Evolutionary conservation across 2,329 filamentous ascomycete genomes (phyloP), one percentile per base, ranked within the genome.

Genomic region (Monilinia aucupariae): DNA sequence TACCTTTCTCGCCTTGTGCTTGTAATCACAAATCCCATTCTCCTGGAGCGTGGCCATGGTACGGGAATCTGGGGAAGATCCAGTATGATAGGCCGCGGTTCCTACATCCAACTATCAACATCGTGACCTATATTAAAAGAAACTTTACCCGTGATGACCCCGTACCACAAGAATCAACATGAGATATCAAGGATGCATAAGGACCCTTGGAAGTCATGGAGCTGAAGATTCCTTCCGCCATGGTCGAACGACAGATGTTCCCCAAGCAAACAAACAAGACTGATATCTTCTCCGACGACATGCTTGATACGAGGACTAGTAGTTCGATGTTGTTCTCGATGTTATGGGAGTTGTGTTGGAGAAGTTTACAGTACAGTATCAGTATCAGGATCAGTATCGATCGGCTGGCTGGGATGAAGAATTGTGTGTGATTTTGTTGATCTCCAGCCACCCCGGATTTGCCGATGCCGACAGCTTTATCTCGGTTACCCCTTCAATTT

Each of bases 221-320:
- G 64, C 86, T 85, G 78, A 99, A 97, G 68, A 96, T 90, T 56
- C 90, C 94, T 79, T 97, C 93, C 52, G 92, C 91, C 94, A 99
- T 97, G 39, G 94, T 90, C 9, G 92, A 96, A 65, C 84, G 82
- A 75, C 92, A 99, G 73, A 97, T 97, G 77, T 99, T 99, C 75
- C 94, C 94, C 41, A 97, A 82, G 77, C 94, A 99, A 70, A 97
- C 93, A 74, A 97, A 97, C 59, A 97, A 84, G 45, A 97, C 89
- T 2, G 88, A 92, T 61, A 90, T 73, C 3, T 69, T 65, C n/a
- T 72, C 71, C 13, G 56, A 30, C 12, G 43, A 51, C 47, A 59
- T 59, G n/a, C 15, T 59, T 9, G 25, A 30, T 30, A 20, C 1
- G n/a, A 25, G 20, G 32, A 8, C 20, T 20, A n/a, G n/a, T n/a